Evolutionary conservation across 2,329 filamentous ascomycete species (phyloP).

Genomic region (Elsinoe fawcettii): DNA sequence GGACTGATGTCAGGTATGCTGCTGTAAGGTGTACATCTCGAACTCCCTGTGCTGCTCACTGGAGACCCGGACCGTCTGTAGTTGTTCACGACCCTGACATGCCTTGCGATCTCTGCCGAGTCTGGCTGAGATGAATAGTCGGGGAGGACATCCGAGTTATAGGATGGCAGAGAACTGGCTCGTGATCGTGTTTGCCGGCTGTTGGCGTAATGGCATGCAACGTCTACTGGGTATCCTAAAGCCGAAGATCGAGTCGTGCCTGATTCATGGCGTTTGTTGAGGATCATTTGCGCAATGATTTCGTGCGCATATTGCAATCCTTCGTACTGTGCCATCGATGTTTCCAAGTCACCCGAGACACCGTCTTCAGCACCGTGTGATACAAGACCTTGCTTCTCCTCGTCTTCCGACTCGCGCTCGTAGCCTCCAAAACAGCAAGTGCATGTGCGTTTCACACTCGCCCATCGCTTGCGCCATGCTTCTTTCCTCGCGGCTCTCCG

Average conservation of each 20-base stretch:
- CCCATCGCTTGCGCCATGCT: constrained; percentile 45
- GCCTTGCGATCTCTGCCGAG: constrained; percentile 23
- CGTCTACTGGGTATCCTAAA: not conserved
- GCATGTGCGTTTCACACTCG: constrained; percentile 24
- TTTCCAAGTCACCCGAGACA: constrained; percentile 32
- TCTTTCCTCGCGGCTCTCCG: constrained; percentile 45
- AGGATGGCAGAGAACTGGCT: constrained; percentile 29
- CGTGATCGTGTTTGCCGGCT: constrained; percentile 27
- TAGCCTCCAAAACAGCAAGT: constrained; percentile 26
- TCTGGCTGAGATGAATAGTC: constrained; percentile 37
- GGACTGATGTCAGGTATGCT: constrained; percentile 36
- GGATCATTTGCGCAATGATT: constrained; percentile 36
- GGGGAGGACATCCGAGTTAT: constrained; percentile 34
- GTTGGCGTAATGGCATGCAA: not conserved
- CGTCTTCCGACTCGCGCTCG: constrained; percentile 34
- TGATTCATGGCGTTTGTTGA: constrained; percentile 21
- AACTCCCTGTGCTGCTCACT: constrained; percentile 25
- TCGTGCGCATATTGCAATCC: constrained; percentile 46
- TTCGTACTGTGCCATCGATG: constrained; percentile 43
- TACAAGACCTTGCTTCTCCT: constrained; percentile 46
- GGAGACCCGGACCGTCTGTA: constrained; percentile 22
- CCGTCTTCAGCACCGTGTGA: constrained; percentile 31
- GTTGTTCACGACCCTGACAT: constrained; percentile 19
- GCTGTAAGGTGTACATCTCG: constrained; percentile 32
- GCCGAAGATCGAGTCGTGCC: constrained; percentile 22